Evolutionary conservation across 805 yeast genomes (phyloP).

Genomic region (Schwanniomyces occidentalis): DNA sequence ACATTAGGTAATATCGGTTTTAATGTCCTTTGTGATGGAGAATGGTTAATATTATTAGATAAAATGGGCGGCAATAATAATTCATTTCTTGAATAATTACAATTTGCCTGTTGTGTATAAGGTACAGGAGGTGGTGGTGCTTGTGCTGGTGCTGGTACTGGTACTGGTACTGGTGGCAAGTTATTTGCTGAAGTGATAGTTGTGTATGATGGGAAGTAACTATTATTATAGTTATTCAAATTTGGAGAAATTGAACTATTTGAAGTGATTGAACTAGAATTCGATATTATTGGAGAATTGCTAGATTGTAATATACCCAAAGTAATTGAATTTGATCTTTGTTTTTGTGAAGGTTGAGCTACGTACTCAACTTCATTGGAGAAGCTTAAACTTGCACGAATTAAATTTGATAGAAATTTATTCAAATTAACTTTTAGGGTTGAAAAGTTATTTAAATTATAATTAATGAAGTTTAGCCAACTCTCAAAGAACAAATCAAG

Average conservation of each 20-base stretch:
- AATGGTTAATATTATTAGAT: too few species aligned
- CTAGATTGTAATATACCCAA: conserved; percentile 15
- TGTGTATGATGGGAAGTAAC: conserved; percentile 7
- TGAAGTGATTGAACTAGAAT: conserved; percentile 1
- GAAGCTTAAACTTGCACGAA: conserved; percentile 3
- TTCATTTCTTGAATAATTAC: conserved; percentile 3
- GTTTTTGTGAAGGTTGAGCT: conserved; percentile 1
- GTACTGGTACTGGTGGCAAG: conserved; percentile 7
- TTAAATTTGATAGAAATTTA: conserved; percentile 9
- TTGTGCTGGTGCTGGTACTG: too few species aligned
- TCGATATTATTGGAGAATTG: conserved; percentile 9
- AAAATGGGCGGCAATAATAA: conserved; percentile 14
- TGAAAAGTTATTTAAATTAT: conserved; percentile 10
- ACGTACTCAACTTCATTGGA: neutral
- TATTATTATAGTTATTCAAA: conserved; percentile 2
- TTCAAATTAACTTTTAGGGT: conserved; percentile 15
- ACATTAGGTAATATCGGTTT: too few species aligned
- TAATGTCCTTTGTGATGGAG: too few species aligned
- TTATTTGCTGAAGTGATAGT: conserved; percentile 2
- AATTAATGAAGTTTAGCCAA: conserved; percentile 22
- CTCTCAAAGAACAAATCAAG: conserved; percentile 22
- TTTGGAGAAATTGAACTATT: neutral
- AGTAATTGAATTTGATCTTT: conserved; percentile 22
- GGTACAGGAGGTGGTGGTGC: conserved; percentile 14
- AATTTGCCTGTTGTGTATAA: conserved; percentile 1